phyloP scores from a whole-genome alignment of 2,329 filamentous ascomycete genomes.

The Tolypocladium pustulatum region DNA sequence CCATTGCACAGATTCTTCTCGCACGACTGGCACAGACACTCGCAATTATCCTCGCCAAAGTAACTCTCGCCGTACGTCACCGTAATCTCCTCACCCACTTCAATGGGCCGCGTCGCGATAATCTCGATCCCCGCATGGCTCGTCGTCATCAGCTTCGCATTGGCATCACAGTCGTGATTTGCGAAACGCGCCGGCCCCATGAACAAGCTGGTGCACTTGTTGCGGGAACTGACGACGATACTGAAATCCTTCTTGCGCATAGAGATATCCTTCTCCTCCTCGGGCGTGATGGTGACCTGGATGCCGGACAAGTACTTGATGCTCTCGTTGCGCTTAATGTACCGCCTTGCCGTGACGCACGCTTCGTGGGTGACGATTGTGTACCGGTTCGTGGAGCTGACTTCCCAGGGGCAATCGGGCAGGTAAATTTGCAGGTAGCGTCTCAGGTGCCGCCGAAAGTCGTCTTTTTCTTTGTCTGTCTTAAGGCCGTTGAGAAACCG shows the following conservation, averaged over 20 bases:
- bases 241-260: slow-evolving; percentile 87
- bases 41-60: slow-evolving; percentile 89
- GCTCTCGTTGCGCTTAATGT: slow-evolving; percentile 70
- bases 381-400: slow-evolving; percentile 85
- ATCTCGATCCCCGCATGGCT: slow-evolving; percentile 86
- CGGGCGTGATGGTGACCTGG: slow-evolving; percentile 81
- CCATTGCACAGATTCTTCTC: slow-evolving; percentile 69
- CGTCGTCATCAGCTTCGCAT: slow-evolving; percentile 75
- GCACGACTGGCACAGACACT: slow-evolving; percentile 85
- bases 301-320: slow-evolving; percentile 89
- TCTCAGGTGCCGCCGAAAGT: slow-evolving; percentile 75
- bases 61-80: slow-evolving; percentile 94
- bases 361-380: slow-evolving; percentile 87
- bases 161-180: slow-evolving; percentile 93
- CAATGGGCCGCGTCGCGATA: slow-evolving; percentile 71
- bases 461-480: slow-evolving; percentile 70
- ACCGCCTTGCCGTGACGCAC: slow-evolving; percentile 68
- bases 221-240: slow-evolving; percentile 87
- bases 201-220: slow-evolving; percentile 84
- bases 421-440: slow-evolving; percentile 91
- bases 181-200: slow-evolving; percentile 92
- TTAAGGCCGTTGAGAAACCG: slow-evolving; percentile 60
- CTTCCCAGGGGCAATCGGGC: slow-evolving; percentile 89
- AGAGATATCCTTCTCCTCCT: slow-evolving; percentile 78
- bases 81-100: slow-evolving; percentile 86